Evolutionary conservation across 768 basidiomycete genomes (phyloP).

Genomic region (Neoboletus brunneissimus): DNA sequence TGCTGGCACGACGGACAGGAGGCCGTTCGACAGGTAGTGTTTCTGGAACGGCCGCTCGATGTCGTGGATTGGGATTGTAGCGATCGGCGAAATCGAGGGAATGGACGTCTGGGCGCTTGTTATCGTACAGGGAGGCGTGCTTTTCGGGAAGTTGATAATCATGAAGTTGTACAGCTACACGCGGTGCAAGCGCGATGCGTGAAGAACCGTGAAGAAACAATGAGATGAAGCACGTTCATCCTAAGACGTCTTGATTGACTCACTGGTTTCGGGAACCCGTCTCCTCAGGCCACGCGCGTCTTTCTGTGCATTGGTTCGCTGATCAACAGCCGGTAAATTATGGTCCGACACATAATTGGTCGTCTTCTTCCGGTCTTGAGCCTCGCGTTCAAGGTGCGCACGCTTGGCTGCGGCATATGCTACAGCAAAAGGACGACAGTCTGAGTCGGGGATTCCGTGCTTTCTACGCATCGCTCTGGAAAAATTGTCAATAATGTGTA

Average conservation of each 20-base stretch:
- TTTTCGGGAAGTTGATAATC: slow-evolving; percentile 21
- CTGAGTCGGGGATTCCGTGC: slow-evolving; percentile 82
- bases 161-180: slow-evolving; percentile 21
- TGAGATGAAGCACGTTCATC: slow-evolving; percentile 23
- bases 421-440: slow-evolving; percentile 81
- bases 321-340: slow-evolving; percentile 23
- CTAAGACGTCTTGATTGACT: slow-evolving; percentile 26
- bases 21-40: slow-evolving; percentile 14
- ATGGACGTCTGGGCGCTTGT: slow-evolving; percentile 17
- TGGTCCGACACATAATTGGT: slow-evolving; percentile 26
- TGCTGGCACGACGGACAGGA: slow-evolving; percentile 30
- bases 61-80: slow-evolving; percentile 34
- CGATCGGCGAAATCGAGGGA: slow-evolving; percentile 36
- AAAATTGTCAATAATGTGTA: slow-evolving; percentile 14
- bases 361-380: slow-evolving; percentile 37
- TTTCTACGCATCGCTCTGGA: slow-evolving; percentile 66
- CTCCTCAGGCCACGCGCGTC: slow-evolving; percentile 41
- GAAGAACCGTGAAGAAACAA: slow-evolving; percentile 27
- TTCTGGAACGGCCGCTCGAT: slow-evolving; percentile 7
- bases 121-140: slow-evolving; percentile 11
- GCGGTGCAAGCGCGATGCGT: slow-evolving; percentile 14
- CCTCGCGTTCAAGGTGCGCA: slow-evolving; percentile 52
- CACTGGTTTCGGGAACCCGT: slow-evolving; percentile 48
- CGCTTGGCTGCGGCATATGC: slow-evolving; percentile 74
- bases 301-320: slow-evolving; percentile 31